Conservation (phyloP, 1,284 basidiomycete species). For the Ustilago curta region DNA sequence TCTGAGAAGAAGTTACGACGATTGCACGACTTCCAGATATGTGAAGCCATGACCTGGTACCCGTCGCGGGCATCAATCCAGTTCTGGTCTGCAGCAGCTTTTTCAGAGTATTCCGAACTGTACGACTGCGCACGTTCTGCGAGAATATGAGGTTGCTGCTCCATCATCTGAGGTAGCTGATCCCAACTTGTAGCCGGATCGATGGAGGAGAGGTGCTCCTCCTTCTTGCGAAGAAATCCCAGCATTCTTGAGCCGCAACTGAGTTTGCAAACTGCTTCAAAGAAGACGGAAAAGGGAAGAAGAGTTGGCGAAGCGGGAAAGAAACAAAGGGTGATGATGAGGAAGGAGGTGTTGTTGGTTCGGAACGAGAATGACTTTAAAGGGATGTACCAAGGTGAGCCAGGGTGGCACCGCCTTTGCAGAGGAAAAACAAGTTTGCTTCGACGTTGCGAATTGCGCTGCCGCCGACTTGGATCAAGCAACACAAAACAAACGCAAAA, state of each 20-base stretch:
- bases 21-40: conserved; percentile 37
- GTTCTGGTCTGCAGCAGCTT: conserved; percentile 9
- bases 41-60: conserved; percentile 46
- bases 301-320: background rate
- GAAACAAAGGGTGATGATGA: background rate
- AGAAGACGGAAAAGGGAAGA: background rate
- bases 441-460: background rate
- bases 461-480: background rate
- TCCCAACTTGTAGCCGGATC: background rate
- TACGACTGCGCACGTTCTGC: conserved; percentile 19
- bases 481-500: no score
- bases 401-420: background rate
- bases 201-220: background rate
- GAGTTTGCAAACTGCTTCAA: background rate
- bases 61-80: conserved; percentile 52
- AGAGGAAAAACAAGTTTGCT: background rate
- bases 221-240: conserved; percentile 17
- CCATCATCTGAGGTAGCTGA: conserved; percentile 19
- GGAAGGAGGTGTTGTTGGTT: background rate
- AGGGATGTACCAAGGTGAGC: no score
- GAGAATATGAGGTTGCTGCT: conserved; percentile 7
- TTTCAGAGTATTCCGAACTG: conserved; percentile 15
- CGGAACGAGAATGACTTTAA: background rate
- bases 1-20: conserved; percentile 35
- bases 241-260: conserved; percentile 10